Base-by-base conservation (phyloP, 345 rosid species). In the Passiflora organensis region DNA sequence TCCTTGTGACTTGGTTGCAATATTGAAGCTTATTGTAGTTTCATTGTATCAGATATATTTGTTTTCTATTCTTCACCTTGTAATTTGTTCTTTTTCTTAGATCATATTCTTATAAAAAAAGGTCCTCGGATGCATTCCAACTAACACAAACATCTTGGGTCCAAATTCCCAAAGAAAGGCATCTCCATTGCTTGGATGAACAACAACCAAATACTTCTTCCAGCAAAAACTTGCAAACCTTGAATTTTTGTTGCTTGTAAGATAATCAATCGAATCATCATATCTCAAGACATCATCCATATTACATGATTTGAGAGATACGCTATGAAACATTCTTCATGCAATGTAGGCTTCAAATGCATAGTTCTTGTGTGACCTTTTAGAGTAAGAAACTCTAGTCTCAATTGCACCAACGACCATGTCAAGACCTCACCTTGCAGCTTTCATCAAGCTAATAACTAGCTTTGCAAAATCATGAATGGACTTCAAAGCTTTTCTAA, bases 381-480 rank as follows among this genome's bases (percentile, higher is more conserved):
- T 76, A 10, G 65, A 68, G 42, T 70, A 85, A 41, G 17, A 52
- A 62, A 76, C 84, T 4, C 69, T 67, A 43, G 36, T 69, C 16
- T 76, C 82, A 13, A 82, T 67, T 3, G 86, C 60, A 28, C 74
- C 66, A 5, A 70, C 86, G 32, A 78, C 86, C 47, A 21, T 46
- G 42, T 76, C 79, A 47, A 85, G 24, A 60, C 78, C 74, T 86
- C 88, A 85, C 4, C 76, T 75, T 0, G 81, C 72, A 70, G 84
- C 86, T 71, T 72, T 78, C 91, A 80, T 78, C 55, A 85, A 62
- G 66, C 72, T 65, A 63, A 84, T 84, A 37, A 84, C n/a, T 5
- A 87, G 85, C 76, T 76, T 84, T 0, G 82, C 82, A 25, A 84
- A 84, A 69, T 78, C 79, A 62, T 78, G 85, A 59, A 82, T 64